Conservation (phyloP, 2,329 filamentous ascomycete genomes). For the Aspergillus thermomutatus region DNA sequence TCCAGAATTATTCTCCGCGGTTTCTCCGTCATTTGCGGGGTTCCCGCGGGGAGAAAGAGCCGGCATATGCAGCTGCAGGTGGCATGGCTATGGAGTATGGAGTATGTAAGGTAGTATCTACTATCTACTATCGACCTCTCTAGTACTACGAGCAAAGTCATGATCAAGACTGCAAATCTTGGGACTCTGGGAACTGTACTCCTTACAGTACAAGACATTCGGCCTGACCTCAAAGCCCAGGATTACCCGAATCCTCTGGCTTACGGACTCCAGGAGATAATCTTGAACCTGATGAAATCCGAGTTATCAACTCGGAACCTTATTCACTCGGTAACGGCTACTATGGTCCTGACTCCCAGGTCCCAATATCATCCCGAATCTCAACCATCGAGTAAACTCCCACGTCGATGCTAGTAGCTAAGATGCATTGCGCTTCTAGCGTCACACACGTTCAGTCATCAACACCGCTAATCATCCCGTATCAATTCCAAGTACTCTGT, state of each 20-base stretch:
- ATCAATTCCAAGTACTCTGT: neutral
- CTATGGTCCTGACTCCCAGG: too few relatives aligned
- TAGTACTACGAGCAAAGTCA: too few relatives aligned
- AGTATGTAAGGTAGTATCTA: neutral
- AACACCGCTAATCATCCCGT: neutral
- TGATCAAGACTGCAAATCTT: too few relatives aligned
- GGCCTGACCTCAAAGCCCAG: neutral
- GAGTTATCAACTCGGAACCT: neutral
- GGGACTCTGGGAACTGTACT: neutral
- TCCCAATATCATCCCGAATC: neutral
- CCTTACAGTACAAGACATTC: neutral
- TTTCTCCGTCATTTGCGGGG: neutral
- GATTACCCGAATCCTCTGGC: neutral
- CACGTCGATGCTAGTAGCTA: neutral
- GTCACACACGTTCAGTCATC: too few relatives aligned
- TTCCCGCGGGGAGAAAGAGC: neutral
- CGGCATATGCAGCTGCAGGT: neutral
- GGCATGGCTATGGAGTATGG: neutral
- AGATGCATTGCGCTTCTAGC: neutral
- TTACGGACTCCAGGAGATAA: neutral
- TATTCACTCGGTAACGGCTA: neutral
- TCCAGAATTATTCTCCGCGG: neutral
- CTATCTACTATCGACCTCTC: neutral
- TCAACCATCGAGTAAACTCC: neutral
- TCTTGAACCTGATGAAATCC: neutral